Evolutionary conservation across 108 stramenopile species (phyloP).

Genomic region (Conticribra guillardii): DNA sequence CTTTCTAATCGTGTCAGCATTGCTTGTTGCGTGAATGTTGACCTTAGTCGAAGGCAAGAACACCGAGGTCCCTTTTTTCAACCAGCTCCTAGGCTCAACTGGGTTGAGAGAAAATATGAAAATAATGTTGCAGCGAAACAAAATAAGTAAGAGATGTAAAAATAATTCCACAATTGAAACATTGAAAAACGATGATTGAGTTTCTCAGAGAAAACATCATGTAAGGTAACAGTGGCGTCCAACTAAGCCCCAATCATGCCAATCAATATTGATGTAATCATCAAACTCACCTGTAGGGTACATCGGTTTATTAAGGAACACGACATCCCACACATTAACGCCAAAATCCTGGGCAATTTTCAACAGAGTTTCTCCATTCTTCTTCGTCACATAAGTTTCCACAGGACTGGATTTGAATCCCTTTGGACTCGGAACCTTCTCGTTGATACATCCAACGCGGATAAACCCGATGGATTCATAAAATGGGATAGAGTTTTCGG

Average conservation of each 20-base stretch:
- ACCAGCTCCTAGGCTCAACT: conserved; percentile 56
- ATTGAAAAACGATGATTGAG: too few relatives aligned
- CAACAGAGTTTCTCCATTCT: conserved; percentile 62
- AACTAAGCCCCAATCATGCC: too few relatives aligned
- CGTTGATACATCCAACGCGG: conserved; percentile 72
- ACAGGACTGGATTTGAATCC: conserved; percentile 60
- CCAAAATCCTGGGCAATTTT: conserved; percentile 70
- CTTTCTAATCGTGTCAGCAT: conserved; percentile 5
- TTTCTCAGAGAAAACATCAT: too few relatives aligned
- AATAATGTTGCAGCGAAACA: too few relatives aligned
- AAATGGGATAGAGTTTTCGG: conserved; percentile 89
- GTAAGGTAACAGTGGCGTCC: too few relatives aligned
- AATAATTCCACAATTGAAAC: too few relatives aligned
- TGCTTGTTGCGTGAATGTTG: background rate
- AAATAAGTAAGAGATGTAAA: too few relatives aligned
- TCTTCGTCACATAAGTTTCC: conserved; percentile 45
- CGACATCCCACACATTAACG: conserved; percentile 79
- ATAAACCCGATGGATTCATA: conserved; percentile 90
- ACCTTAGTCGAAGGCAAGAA: conserved; percentile 52
- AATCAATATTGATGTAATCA: too few relatives aligned
- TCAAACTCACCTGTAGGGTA: too few relatives aligned
- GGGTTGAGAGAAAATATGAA: too few relatives aligned
- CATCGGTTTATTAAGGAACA: conserved; percentile 75
- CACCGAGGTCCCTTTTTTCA: conserved; percentile 69
- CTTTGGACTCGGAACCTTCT: conserved; percentile 20